Percentiles rank a stretch among this genome's conserved stretches.
phyloP scores from a whole-genome alignment of 23 red algal genomes.

The Gracilaria caudata region DNA sequence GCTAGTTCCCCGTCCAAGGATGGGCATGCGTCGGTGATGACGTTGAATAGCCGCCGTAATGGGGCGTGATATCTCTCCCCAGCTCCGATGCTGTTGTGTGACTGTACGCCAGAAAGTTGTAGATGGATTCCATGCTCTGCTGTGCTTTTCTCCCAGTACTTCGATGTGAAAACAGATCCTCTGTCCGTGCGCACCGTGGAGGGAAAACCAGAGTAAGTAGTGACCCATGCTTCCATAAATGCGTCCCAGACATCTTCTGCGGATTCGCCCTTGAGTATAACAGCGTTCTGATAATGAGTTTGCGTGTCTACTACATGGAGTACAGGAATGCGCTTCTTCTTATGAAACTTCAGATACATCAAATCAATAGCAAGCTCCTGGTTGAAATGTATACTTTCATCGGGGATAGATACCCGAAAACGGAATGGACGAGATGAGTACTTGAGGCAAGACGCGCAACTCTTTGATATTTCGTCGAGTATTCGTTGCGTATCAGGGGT shows the following conservation, averaged over 20 bases:
- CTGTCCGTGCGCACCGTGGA: conserved; percentile 18
- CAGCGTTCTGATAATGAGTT: conserved; percentile 19
- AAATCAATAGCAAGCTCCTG: conserved; percentile 34
- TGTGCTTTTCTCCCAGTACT: conserved; percentile 10
- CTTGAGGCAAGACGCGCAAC: conserved; percentile 9
- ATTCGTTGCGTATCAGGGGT: neutral
- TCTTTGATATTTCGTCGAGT: conserved; percentile 20
- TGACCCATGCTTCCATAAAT: conserved; percentile 34
- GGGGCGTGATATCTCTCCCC: conserved; percentile 32
- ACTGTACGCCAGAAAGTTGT: conserved; percentile 5
- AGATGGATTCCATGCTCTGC: conserved; percentile 26
- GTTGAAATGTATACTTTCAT: conserved; percentile 11
- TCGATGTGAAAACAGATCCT: conserved; percentile 45
- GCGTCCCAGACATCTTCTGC: conserved; percentile 37
- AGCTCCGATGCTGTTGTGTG: conserved; percentile 27
- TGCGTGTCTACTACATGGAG: conserved; percentile 48
- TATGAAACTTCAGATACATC: conserved; percentile 14
- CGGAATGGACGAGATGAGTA: neutral
- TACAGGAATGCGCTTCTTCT: conserved; percentile 6
- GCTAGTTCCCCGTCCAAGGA: neutral
- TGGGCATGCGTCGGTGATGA: neutral
- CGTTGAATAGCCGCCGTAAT: conserved; percentile 20
- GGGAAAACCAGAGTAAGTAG: conserved; percentile 19
- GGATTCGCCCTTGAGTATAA: conserved; percentile 8
- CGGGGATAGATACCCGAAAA: neutral